Base-by-base conservation (phyloP, 306 rosid genomes). In the Medicago ruthenica region DNA sequence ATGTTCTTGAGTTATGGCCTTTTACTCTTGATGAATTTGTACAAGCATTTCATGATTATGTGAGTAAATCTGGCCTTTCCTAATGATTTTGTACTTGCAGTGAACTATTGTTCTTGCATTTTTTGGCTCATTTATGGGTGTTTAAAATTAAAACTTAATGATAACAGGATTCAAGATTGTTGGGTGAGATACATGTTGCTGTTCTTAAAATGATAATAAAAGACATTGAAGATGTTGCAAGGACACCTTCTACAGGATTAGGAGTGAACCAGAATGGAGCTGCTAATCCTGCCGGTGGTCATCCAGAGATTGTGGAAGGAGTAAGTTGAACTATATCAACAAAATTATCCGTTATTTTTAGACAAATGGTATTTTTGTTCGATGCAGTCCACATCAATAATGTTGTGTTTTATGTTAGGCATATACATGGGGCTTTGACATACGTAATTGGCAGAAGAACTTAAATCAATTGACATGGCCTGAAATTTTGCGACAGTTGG, bases 161-260 rank as follows among this genome's bases (percentile, higher is more conserved):
- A 84, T 86, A 64, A 75, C 87, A 96, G 99, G 99, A 96, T 86
- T 89, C 99, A 47, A 96, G 99, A 89, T 86, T 95, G 86, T 78
- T 90, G 77, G 93, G 96, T 17, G 99, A 95, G 92, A 89, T 95
- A 87, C 97, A 92, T 83, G 90, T 92, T 83, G 83, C 96, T 74
- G 89, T 95, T 81, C 86, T 95, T 69, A 89, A 86, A 85, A 85
- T 90, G 84, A 83, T 90, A 76, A 88, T 96, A 79, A 96, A 96
- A 85, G 99, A 96, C 81, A 92, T 96, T 54, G 99, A 92, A 86
- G 98, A 96, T 89, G 99, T 96, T 85, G 97, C 99, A 54, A 89
- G 99, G 84, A 92, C 97, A 64, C 99, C 98, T 42, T 42, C 48
- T 74, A 74, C 88, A 60, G 99, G 97, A 75, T 77, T 95, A 63